phyloP scores from a whole-genome alignment of 495 filamentous ascomycete genomes.

The Cercophora scortea region DNA sequence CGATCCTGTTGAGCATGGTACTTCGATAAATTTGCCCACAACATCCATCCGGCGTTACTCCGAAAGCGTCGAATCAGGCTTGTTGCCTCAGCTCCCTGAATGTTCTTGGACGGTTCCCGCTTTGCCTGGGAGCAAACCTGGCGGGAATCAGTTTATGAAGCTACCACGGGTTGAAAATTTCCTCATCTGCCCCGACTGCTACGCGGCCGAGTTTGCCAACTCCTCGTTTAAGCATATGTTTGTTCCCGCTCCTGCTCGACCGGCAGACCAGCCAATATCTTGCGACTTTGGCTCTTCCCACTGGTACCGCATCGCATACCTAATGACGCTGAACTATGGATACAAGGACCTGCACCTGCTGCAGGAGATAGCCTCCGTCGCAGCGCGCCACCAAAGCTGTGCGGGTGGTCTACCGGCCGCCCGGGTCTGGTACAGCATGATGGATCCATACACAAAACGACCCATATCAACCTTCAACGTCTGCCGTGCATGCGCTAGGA shows the following conservation, averaged over 20 bases:
- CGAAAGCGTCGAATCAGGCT: slow-evolving; percentile 22
- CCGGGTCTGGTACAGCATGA: slow-evolving; percentile 37
- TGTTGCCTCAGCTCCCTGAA: slow-evolving; percentile 24
- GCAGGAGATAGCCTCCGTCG: slow-evolving; percentile 29
- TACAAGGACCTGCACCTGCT: slow-evolving; percentile 32
- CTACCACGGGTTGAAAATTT: slow-evolving; percentile 36
- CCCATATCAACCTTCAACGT: slow-evolving; percentile 30
- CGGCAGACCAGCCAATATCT: slow-evolving; percentile 24
- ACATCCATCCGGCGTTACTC: slow-evolving; percentile 28
- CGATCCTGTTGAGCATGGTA: slow-evolving; percentile 13
- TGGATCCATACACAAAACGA: slow-evolving; percentile 22
- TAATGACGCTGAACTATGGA: slow-evolving; percentile 31
- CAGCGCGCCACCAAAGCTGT: slow-evolving; percentile 26
- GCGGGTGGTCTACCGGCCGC: slow-evolving; percentile 17
- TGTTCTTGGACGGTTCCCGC: slow-evolving; percentile 29
- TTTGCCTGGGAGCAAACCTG: slow-evolving; percentile 5
- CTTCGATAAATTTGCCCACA: slow-evolving; percentile 12
- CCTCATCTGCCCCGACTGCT: slow-evolving; percentile 39
- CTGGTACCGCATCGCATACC: slow-evolving; percentile 40
- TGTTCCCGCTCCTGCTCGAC: slow-evolving; percentile 24
- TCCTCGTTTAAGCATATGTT: slow-evolving; percentile 32
- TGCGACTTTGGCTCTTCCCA: slow-evolving; percentile 38
- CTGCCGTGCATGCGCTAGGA: slow-evolving; percentile 33
- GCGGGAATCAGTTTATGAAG: slow-evolving; percentile 30
- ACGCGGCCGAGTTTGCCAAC: slow-evolving; percentile 26